Conservation (phyloP, 768 basidiomycete species). For the Cubamyces lactineus region DNA sequence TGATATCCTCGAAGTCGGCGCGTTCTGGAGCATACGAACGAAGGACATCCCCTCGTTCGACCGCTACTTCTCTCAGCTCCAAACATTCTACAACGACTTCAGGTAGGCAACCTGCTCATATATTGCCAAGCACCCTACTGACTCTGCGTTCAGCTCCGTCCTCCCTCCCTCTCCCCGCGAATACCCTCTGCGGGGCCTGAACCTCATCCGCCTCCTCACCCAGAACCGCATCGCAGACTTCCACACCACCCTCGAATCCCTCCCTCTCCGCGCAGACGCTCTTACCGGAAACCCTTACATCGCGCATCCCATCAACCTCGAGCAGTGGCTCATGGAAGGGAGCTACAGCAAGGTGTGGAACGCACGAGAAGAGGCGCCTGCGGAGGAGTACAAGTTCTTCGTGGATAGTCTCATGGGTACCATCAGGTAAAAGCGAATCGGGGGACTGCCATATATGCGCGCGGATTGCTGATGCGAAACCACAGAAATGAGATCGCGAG, state of each 20-base stretch:
- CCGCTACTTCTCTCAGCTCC: slow-evolving; percentile 90
- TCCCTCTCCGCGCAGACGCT: slow-evolving; percentile 70
- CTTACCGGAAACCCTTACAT: slow-evolving; percentile 74
- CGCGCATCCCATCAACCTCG: slow-evolving; percentile 86
- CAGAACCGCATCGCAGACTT: slow-evolving; percentile 98
- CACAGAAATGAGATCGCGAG: slow-evolving; percentile 94
- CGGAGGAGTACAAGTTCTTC: slow-evolving; percentile 94
- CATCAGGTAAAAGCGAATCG: slow-evolving; percentile 60
- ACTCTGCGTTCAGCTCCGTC: slow-evolving; percentile 49
- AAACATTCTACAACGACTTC: slow-evolving; percentile 88
- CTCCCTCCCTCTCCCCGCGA: slow-evolving; percentile 87
- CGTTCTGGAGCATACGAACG: slow-evolving; percentile 89
- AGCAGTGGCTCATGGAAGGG: slow-evolving; percentile 98
- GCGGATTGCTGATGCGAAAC: not conserved
- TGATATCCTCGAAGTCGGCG: slow-evolving; percentile 94
- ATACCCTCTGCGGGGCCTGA: slow-evolving; percentile 86
- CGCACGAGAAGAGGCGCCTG: slow-evolving; percentile 88
- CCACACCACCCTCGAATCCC: slow-evolving; percentile 93
- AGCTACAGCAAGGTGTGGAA: slow-evolving; percentile 98
- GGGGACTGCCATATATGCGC: not conserved
- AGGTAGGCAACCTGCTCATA: slow-evolving; percentile 46
- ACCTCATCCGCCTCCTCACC: slow-evolving; percentile 92
- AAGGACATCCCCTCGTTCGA: slow-evolving; percentile 92
- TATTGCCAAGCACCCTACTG: slow-evolving; percentile 8
- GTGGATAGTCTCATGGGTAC: slow-evolving; percentile 93